Conservation (phyloP, 805 yeast species). For the Candida morakotiae region DNA sequence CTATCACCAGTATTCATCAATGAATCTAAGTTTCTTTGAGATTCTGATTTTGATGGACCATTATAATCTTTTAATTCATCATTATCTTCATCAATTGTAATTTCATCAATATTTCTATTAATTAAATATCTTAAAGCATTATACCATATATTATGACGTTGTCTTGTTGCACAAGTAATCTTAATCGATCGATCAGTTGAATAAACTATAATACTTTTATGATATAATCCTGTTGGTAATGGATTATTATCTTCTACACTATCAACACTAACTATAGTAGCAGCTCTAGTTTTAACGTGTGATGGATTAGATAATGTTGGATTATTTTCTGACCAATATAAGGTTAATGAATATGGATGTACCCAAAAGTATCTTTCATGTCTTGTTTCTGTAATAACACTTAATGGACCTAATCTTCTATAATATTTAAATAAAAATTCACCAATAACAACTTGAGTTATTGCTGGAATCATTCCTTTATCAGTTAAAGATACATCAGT, state of each 20-base stretch:
- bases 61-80: constrained; percentile 12
- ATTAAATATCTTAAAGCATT: constrained; percentile 75
- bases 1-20: constrained; percentile 19
- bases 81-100: constrained; percentile 43
- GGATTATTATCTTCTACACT: constrained; percentile 84
- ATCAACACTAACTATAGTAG: constrained; percentile 75
- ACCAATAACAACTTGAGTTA: constrained; percentile 92
- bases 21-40: constrained; percentile 12
- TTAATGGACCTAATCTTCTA: constrained; percentile 70
- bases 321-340: constrained; percentile 83
- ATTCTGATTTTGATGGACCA: constrained; percentile 13
- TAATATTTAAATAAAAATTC: constrained; percentile 85
- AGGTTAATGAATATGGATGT: constrained; percentile 86
- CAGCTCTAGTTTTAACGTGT: constrained; percentile 65
- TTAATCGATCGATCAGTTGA: constrained; percentile 65
- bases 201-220: constrained; percentile 74
- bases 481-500: constrained; percentile 65
- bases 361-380: constrained; percentile 96
- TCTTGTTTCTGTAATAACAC: constrained; percentile 70
- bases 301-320: constrained; percentile 72
- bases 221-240: constrained; percentile 81
- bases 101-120: constrained; percentile 59
- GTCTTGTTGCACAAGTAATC: constrained; percentile 83
- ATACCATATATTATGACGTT: constrained; percentile 88
- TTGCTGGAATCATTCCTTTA: constrained; percentile 73